Percentiles rank a stretch among this genome's conserved stretches.
Conservation (phyloP, 1,284 basidiomycete species). For the Cryptococcus depauperatus region DNA sequence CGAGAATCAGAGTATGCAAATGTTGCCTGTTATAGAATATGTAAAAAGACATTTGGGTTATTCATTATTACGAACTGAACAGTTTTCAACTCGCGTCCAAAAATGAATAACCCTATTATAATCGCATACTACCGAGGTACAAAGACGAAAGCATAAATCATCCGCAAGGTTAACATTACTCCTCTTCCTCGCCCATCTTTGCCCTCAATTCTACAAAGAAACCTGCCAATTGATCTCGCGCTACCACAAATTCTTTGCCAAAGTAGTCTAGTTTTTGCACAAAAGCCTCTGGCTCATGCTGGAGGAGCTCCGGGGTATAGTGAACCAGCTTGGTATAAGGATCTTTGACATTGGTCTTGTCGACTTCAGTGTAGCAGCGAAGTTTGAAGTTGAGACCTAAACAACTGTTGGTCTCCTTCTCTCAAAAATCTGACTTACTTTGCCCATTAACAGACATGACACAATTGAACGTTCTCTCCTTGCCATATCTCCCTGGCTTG, state of each 20-base stretch:
- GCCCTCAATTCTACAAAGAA: constrained; percentile 12
- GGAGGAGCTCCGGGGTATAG: constrained; percentile 12
- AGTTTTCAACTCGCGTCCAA: no score
- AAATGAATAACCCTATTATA: no score
- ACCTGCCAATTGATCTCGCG: constrained; percentile 12
- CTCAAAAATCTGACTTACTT: constrained; percentile 32
- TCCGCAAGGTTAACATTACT: constrained; percentile 1
- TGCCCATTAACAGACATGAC: constrained; percentile 29
- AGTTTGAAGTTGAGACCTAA: constrained; percentile 42
- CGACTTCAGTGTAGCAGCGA: constrained; percentile 27
- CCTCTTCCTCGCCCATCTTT: constrained; percentile 7
- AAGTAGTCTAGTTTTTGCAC: constrained; percentile 11
- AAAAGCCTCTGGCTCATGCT: constrained; percentile 11
- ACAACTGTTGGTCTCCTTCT: not conserved
- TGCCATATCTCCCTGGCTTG: constrained; percentile 23
- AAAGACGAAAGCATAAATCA: no score
- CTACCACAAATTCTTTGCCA: constrained; percentile 10
- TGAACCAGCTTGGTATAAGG: constrained; percentile 10
- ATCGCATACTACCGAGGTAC: no score
- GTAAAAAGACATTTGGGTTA: no score
- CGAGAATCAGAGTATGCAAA: no score
- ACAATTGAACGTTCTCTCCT: constrained; percentile 38
- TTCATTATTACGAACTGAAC: no score
- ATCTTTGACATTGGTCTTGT: constrained; percentile 7
- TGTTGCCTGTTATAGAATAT: no score